phyloP scores from a whole-genome alignment of 2,329 filamentous ascomycete genomes.

The Albifimbria verrucaria region DNA sequence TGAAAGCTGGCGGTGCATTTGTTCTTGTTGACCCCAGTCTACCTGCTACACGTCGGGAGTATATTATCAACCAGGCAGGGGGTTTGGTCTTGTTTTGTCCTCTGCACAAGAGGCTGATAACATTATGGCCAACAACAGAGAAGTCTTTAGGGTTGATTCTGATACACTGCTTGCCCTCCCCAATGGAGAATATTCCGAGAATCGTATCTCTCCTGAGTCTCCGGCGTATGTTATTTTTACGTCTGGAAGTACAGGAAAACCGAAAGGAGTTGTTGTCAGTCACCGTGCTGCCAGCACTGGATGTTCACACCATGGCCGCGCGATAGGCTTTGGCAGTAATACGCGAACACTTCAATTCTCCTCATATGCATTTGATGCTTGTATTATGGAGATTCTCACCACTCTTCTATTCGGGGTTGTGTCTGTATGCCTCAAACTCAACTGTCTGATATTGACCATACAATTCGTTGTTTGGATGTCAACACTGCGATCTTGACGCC shows the following conservation, averaged over 20 bases:
- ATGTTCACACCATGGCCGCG: constrained; percentile 2
- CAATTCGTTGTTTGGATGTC: background rate
- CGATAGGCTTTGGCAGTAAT: constrained; percentile 1
- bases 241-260: constrained; percentile 53
- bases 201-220: background rate
- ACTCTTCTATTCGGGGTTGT: constrained; percentile 34
- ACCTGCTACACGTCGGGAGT: background rate
- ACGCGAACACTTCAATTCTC: constrained; percentile 18
- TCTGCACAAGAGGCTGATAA: background rate
- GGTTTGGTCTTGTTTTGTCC: background rate
- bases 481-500: constrained; percentile 7
- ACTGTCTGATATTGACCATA: constrained; percentile 17
- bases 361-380: constrained; percentile 36
- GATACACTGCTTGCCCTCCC: background rate
- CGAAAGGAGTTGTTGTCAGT: constrained; percentile 46
- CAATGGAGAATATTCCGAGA: background rate
- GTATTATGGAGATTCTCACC: constrained; percentile 30
- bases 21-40: constrained; percentile 11
- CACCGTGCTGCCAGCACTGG: constrained; percentile 6
- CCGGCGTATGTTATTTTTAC: constrained; percentile 46
- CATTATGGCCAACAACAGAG: background rate
- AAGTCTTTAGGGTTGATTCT: background rate
- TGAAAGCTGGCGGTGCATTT: constrained; percentile 9
- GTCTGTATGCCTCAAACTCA: constrained; percentile 36
- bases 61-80: background rate